These are phyloP conservation scores for Heliosperma pusillum DNA, from an alignment of 148 eudicot genomes.

Conservation along the genomic window DNA sequence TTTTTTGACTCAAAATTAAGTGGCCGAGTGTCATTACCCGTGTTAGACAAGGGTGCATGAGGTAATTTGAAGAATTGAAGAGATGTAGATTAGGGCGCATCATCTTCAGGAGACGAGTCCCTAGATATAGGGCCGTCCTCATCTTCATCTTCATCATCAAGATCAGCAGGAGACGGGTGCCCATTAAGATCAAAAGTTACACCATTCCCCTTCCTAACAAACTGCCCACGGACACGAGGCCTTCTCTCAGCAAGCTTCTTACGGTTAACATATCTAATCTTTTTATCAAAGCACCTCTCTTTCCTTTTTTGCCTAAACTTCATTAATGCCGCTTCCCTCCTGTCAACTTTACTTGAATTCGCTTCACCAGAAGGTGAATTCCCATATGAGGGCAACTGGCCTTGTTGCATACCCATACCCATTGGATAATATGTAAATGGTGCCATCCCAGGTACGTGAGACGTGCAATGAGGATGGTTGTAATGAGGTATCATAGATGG, in stretches of 20 bases:
- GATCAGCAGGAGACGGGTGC: conserved; percentile 57
- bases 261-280: conserved; percentile 69
- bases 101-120: conserved; percentile 56
- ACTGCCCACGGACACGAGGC: conserved; percentile 94
- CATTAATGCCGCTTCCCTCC: conserved; percentile 86
- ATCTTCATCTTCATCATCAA: conserved; percentile 71
- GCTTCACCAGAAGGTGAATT: conserved; percentile 41
- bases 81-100: conserved; percentile 27
- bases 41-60: background rate
- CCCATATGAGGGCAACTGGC: conserved; percentile 65
- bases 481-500: conserved; percentile 50
- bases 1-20: too few relatives aligned
- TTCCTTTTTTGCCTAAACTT: conserved; percentile 96
- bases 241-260: conserved; percentile 84
- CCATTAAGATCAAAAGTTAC: conserved; percentile 85
- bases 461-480: conserved; percentile 55
- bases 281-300: conserved; percentile 91
- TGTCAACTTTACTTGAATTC: conserved; percentile 56
- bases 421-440: conserved; percentile 67
- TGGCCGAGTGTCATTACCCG: background rate
- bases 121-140: conserved; percentile 43
- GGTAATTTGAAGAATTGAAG: background rate
- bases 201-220: conserved; percentile 90
- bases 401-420: conserved; percentile 56
- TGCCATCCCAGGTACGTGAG: conserved; percentile 34